Base-by-base conservation (phyloP, 2,329 filamentous ascomycete species). In the Nothopassalora personata region DNA sequence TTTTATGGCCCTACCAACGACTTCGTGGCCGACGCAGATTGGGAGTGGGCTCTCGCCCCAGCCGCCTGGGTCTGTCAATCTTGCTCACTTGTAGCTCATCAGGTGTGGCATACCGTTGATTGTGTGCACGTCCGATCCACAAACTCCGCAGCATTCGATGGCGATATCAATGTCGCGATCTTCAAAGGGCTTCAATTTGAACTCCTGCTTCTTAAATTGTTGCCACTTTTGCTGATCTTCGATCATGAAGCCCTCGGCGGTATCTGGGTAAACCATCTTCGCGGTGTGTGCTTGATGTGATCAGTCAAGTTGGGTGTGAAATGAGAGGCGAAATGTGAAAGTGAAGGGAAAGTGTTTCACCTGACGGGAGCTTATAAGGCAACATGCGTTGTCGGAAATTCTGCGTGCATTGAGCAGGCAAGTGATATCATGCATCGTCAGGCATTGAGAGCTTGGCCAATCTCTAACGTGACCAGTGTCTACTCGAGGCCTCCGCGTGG, bases 91-190 rank as follows among this genome's bases (percentile, higher is more conserved):
- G 57, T 51, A 60, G 46, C 60, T 19, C 19, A 45, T 34, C 15
- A 18, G 1, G 28, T 18, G n/a, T 15, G 33, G 51, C 54, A 53
- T 15, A 59, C 57, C 62, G 47, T 57, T 67, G 56, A 72, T 77
- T 65, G 58, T 61, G 62, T 64, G 60, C 5, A 64, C 62, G 51
- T 64, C 62, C 3, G 58, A 60, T 4, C 62, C 62, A 48, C 79
- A 81, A 57, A 81, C 79, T 70, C 90, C 89, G 70, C 89, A 93
- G 71, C 84, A 86, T 66, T 91, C 86, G 69, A 96, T 87, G 79
- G 92, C 88, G 76, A 96, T 84, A 72, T 96, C 91, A 68, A 96
- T 85, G 72, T 96, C 91, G 75, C 90, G 83, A 72, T 92, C 89
- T 65, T 87, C 90, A 72, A 95, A 95, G 18, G 89, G 88, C 79